These are phyloP conservation scores for Martiniozyma asiatica DNA, from an alignment of 1,139 yeast genomes.

Conservation along the genomic window DNA sequence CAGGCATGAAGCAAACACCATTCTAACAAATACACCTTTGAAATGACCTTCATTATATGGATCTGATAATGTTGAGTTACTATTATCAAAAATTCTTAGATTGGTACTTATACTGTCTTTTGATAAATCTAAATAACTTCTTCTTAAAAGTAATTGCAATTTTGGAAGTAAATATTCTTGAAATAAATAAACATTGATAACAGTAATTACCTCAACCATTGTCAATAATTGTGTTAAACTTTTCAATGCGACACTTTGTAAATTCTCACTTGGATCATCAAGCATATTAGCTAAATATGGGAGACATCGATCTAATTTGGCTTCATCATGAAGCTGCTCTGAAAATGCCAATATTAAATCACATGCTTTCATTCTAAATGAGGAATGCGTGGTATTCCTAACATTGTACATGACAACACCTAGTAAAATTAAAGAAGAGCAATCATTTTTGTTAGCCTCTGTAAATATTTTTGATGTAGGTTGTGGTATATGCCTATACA, in stretches of 20 bases:
- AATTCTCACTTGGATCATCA: constrained; percentile 42
- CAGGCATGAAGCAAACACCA: constrained; percentile 59
- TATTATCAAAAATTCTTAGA: constrained; percentile 1
- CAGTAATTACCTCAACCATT: constrained; percentile 57
- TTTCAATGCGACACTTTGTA: constrained; percentile 49
- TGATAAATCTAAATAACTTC: constrained; percentile 13
- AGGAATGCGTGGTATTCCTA: constrained; percentile 51
- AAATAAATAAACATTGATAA: constrained; percentile 64
- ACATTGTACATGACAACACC: constrained; percentile 53
- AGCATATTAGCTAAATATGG: constrained; percentile 60
- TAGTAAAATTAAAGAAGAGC: constrained; percentile 52
- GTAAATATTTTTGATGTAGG: constrained; percentile 24
- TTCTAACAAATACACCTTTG: constrained; percentile 34
- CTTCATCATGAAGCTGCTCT: constrained; percentile 69
- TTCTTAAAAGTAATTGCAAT: constrained; percentile 33
- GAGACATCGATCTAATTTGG: constrained; percentile 71
- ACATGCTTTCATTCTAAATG: constrained; percentile 57
- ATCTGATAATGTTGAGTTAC: neutral
- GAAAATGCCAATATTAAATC: constrained; percentile 68
- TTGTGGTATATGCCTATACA: constrained; percentile 31
- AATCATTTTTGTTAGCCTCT: constrained; percentile 22
- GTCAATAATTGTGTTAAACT: constrained; percentile 49
- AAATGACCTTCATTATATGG: neutral
- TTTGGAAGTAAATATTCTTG: constrained; percentile 78
- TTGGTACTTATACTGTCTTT: constrained; percentile 2